A percentile compares a stretch with the other conserved stretches of the same genome.
Evolutionary conservation across 495 filamentous ascomycete genomes (phyloP).

Genomic region (Talaromyces borbonicus): DNA sequence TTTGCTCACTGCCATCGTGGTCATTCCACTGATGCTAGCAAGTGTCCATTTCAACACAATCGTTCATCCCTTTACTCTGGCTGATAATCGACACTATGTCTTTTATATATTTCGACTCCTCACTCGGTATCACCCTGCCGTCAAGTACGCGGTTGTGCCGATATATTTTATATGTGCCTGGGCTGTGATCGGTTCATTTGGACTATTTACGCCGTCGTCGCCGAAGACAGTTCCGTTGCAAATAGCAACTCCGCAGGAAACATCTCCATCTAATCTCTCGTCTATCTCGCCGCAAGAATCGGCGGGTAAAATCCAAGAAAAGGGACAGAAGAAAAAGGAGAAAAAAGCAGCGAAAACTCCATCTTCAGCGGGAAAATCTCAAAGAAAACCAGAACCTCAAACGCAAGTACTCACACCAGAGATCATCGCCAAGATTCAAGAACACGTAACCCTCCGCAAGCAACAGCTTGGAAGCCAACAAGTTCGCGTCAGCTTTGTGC

Average conservation of each 20-base stretch:
- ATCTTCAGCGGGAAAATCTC: not conserved
- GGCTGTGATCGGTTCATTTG: constrained; percentile 48
- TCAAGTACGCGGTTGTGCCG: constrained; percentile 59
- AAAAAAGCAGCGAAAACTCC: constrained; percentile 17
- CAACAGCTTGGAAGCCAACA: constrained; percentile 20
- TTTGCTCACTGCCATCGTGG: constrained; percentile 21
- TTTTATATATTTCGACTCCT: constrained; percentile 93
- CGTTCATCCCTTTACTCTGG: constrained; percentile 90
- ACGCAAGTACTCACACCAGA: constrained; percentile 17
- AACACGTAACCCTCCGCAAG: constrained; percentile 26
- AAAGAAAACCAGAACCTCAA: not conserved
- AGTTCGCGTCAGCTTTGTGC: constrained; percentile 42
- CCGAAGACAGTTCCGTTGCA: constrained; percentile 1
- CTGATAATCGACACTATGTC: constrained; percentile 93
- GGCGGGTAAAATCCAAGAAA: constrained; percentile 8
- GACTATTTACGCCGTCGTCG: constrained; percentile 19
- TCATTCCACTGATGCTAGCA: constrained; percentile 38
- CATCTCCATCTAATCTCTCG: not conserved
- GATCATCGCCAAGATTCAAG: constrained; percentile 23
- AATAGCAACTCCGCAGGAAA: not conserved
- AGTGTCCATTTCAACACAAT: constrained; percentile 78
- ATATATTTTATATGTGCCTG: constrained; percentile 54
- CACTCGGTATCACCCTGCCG: constrained; percentile 48
- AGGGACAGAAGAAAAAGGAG: constrained; percentile 16
- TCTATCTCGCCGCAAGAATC: constrained; percentile 2